Evolutionary conservation across 768 basidiomycete genomes (phyloP).

Genomic region (Suillus fuscotomentosus): DNA sequence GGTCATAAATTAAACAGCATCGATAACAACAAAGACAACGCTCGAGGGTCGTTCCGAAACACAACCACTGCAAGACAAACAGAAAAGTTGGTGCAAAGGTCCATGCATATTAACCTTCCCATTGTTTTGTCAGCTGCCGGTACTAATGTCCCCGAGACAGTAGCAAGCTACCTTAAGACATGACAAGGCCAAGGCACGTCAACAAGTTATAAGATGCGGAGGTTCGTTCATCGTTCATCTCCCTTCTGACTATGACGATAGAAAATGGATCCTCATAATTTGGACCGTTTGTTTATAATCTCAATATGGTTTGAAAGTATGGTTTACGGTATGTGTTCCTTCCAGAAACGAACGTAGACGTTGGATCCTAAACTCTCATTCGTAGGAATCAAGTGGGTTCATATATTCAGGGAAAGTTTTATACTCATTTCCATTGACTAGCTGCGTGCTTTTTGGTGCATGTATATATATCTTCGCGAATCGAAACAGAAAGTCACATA

Average conservation of each 20-base stretch:
- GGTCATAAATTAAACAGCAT: neutral
- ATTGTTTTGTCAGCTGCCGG: neutral
- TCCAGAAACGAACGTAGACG: neutral
- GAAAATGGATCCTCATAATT: neutral
- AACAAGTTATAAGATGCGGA: neutral
- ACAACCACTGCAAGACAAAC: neutral
- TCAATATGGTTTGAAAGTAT: conserved; percentile 5
- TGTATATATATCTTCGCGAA: conserved; percentile 4
- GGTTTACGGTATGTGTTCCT: neutral
- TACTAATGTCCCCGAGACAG: neutral
- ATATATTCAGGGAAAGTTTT: neutral
- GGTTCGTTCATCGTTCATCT: neutral
- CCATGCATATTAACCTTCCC: neutral
- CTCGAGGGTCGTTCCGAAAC: neutral
- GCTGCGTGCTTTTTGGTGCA: conserved; percentile 8
- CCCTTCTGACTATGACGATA: neutral
- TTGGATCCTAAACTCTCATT: neutral
- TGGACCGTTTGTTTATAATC: conserved; percentile 4
- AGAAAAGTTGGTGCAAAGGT: neutral
- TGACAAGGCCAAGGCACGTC: neutral
- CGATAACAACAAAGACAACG: neutral
- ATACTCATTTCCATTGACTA: neutral
- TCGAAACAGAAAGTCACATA: neutral
- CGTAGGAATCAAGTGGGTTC: conserved; percentile 8
- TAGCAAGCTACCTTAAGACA: neutral